Evolutionary conservation across 2,329 filamentous ascomycete genomes (phyloP), one percentile per base, ranked within the genome.

Genomic region (Fusarium beomiforme): DNA sequence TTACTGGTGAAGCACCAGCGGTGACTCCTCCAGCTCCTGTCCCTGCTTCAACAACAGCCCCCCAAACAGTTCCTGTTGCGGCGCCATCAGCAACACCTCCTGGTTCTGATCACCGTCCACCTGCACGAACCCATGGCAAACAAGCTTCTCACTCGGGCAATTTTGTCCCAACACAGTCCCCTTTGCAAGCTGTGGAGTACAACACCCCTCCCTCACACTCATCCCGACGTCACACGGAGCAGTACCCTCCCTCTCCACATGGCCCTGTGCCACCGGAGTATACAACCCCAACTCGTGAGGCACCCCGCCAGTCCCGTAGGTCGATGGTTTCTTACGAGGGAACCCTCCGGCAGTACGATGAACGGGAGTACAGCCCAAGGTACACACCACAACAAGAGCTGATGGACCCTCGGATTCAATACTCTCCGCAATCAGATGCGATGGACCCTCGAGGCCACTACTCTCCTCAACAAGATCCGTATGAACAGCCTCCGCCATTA

Each of bases 101-200:
- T 11, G 76, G 81, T 46, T 79, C 81, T 23, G 85, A 87, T 43
- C 82, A 83, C 14, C 84, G 85, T 62, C 84, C 84, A 11, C 84
- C 86, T 10, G 81, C 85, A 33, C 83, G 87, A 61, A 77, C 81
- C 14, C 85, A 87, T 46, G 83, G 83, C 11, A 85, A 82, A 56
- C 78, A 79, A 55, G 51, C 66, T 12, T 78, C 77, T 47, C 82
- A 83, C 19, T 68, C 70, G 8, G 74, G 79, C 23, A 77, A 77
- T 7, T 85, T 83, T 67, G 77, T 85, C n/a, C 80, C 85, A 11
- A 85, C 78, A 21, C 87, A 89, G 64, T 85, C 87, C n/a, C 85
- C 87, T 21, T 75, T 87, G 31, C 87, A 89, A 72, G 79, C 80
- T 51, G 75, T 85, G 14, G 88, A 90, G 70, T 87, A 89, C 74